phyloP scores from a whole-genome alignment of 306 rosid species.

The Quercus berberidifolia region DNA sequence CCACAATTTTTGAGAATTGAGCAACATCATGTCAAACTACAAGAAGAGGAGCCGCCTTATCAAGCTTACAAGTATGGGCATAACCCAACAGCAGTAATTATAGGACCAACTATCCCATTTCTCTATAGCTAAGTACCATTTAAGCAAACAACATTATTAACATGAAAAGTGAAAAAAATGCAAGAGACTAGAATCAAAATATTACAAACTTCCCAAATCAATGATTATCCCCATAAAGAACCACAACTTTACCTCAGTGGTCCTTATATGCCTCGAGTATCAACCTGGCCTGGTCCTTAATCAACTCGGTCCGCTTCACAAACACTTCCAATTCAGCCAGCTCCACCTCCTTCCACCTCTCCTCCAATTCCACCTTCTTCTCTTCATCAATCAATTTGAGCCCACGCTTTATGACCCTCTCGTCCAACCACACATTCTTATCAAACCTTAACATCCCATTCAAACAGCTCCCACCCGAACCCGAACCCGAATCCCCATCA shows the following conservation, averaged over 20 bases:
- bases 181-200: background rate
- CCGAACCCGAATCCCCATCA: background rate
- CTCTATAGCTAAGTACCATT: background rate
- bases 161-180: background rate
- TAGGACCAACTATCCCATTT: background rate
- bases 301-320: conserved; percentile 26
- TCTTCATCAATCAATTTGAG: conserved; percentile 32
- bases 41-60: background rate
- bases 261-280: conserved; percentile 35
- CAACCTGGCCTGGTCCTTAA: conserved; percentile 33
- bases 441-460: conserved; percentile 24
- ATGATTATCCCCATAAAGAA: background rate
- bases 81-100: background rate
- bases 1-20: too few relatives aligned
- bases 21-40: too few relatives aligned
- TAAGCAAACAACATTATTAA: background rate
- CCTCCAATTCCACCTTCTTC: conserved; percentile 43
- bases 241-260: conserved; percentile 11
- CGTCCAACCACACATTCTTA: conserved; percentile 24
- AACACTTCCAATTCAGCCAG: conserved; percentile 48
- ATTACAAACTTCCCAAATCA: background rate
- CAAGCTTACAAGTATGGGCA: background rate
- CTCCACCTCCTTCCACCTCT: conserved; percentile 44
- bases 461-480: background rate
- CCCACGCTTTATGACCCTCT: conserved; percentile 33